phyloP scores from a whole-genome alignment of 345 rosid species.

The Rubroshorea leprosula region DNA sequence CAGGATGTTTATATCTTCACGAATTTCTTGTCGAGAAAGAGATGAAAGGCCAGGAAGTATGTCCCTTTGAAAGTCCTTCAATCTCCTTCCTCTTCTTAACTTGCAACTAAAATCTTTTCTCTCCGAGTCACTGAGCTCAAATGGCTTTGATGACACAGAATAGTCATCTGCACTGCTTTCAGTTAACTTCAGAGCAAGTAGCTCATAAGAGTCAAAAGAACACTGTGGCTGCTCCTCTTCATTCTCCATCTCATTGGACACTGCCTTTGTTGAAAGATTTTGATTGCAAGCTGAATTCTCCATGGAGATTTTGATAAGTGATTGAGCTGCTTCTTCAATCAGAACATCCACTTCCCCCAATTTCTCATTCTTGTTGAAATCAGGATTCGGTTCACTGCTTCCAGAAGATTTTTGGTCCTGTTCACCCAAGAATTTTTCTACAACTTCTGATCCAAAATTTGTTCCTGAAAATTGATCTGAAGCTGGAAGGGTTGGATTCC shows the following conservation, averaged over 20 bases:
- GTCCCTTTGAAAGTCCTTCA: slow-evolving; percentile 81
- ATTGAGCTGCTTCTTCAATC: slow-evolving; percentile 56
- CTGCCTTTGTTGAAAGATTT: slow-evolving; percentile 7
- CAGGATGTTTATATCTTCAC: slow-evolving; percentile 63
- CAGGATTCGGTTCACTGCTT: slow-evolving; percentile 11
- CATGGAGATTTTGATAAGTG: slow-evolving; percentile 41
- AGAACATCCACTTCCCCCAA: slow-evolving; percentile 24
- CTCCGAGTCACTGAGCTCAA: slow-evolving; percentile 32
- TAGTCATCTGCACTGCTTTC: slow-evolving; percentile 44
- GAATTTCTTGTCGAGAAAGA: slow-evolving; percentile 65
- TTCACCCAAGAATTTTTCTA: slow-evolving; percentile 13
- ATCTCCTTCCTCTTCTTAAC: slow-evolving; percentile 69
- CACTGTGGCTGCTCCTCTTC: slow-evolving; percentile 26
- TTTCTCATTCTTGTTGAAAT: slow-evolving; percentile 22
- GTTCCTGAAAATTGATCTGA: slow-evolving; percentile 15
- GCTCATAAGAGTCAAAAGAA: slow-evolving; percentile 59
- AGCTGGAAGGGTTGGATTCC: slow-evolving; percentile 7
- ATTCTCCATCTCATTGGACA: slow-evolving; percentile 21
- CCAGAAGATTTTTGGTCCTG: slow-evolving; percentile 21
- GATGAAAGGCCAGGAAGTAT: slow-evolving; percentile 58
- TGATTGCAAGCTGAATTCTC: slow-evolving; percentile 20
- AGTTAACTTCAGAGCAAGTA: slow-evolving; percentile 38
- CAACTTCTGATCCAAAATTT: slow-evolving; percentile 14
- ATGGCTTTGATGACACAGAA: slow-evolving; percentile 51
- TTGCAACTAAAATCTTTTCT: slow-evolving; percentile 45